Evolutionary conservation across 441 rosid genomes (phyloP), one percentile per base, ranked within the genome.

Genomic region (Lepidium campestre): DNA sequence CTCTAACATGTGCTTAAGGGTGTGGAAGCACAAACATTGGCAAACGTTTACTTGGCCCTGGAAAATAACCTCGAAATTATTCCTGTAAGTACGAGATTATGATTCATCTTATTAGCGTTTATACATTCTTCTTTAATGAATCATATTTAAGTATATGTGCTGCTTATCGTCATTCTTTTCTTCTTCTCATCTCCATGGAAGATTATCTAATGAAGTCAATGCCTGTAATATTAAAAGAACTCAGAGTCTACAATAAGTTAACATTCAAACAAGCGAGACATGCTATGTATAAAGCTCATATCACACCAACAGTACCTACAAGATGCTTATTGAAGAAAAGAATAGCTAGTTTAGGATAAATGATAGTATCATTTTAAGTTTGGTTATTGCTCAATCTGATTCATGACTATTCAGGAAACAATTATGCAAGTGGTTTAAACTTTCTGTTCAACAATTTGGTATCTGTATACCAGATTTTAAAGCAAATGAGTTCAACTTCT

Each of bases 1-100:
- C 49, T 27, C 17, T 12, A 25, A 18, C 61, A 37, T 77, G 59
- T 71, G 45, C 56, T 74, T 42, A 72, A 93, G 99, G 99, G 99
- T 64, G 99, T 93, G 75, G 97, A 93, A 85, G 99, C 98, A 35
- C 97, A 93, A 80, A 93, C 98, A 11, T 49, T 93, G 71, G 98
- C 98, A 45, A 93, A 93, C 78, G 92, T 93, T 69, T 93, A 89
- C 79, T 72, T 93, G 85, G 99, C 99, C 59, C 73, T 93, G 83
- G 97, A 89, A 74, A 89, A 82, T 86, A 86, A 93, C 80, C 90
- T 93, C 59, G 99, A 91, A 80, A 93, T 93, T 34, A 86, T 93
- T 62, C 96, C 96, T 59, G 99, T 93, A 79, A 86, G 96, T 80
- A 60, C 9, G 22, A 12, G 49, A 15, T 57, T 47, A 15, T 73